Evolutionary conservation across 164 flowering plant genomes (phyloP), one percentile per base, ranked within the genome.

Genomic region (Pachysandra terminalis): DNA sequence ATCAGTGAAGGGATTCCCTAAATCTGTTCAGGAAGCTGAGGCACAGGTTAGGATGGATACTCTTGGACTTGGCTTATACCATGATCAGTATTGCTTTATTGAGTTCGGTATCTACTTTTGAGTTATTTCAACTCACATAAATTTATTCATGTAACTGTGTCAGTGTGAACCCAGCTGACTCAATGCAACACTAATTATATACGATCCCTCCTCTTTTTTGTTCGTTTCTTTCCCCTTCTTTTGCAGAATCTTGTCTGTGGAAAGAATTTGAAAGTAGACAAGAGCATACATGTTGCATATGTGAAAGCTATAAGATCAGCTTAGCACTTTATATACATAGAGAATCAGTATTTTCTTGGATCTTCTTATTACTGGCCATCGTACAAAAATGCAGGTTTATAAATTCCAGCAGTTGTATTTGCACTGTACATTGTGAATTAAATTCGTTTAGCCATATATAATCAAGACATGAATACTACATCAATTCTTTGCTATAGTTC

Each of bases 331-430:
- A 81, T 91, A 48, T 91, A 90, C 80, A 91, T 91, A 59, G 97
- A 91, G 81, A 91, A 91, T 70, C 96, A 92, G 81, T 92, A 92
- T 72, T 92, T 92, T 72, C 66, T 92, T 61, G 98, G 96, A 57
- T 90, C 96, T 57, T 90, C 98, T 25, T 90, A 79, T 72, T 72
- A 76, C 70, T 88, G 98, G 96, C 84, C 87, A 41, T 76, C 90
- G 15, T 79, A 83, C 69, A 81, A 78, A 73, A 70, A 80, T 75
- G 85, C 83, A 78, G 87, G 89, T 83, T 57, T 22, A 21, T 16
- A 28, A 72, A 53, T 37, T 63, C 35, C 49, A 64, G 58, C 3
- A 61, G 9, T 27, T 24, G 17, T 54, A 24, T 32, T 24, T 51
- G 13, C 61, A 28, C 56, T 32, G 45, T 48, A 22, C 45, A 0